Evolutionary conservation across 2,329 filamentous ascomycete genomes (phyloP), one percentile per base, ranked within the genome.

Genomic region (Botrytis tulipae): DNA sequence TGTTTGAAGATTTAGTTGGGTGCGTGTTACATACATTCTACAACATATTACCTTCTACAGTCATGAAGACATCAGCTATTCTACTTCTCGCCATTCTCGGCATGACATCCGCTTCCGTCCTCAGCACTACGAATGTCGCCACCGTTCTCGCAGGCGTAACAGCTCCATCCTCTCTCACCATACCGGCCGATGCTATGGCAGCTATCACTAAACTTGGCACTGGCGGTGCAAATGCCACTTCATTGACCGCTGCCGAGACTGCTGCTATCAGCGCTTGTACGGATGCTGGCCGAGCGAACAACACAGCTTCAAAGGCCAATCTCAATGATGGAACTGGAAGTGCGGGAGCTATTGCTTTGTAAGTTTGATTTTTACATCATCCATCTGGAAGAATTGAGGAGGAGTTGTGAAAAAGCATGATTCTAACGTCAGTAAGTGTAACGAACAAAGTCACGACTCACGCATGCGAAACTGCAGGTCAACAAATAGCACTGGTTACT

Each of bases 261-360:
- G 71, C 75, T 42, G 75, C 76, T 3, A 78, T 78, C 42, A 65
- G 71, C 14, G 57, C 63, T 20, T 78, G 76, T n/a, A 75, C 76
- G 1, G 59, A 67, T 12, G 71, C 74, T 9, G 74, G 73, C 9
- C 74, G 72, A 66, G 74, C 76, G n/a, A 73, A 76, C 7, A 78
- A 78, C n/a, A 76, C 75, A 46, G 76, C 73, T 16, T 76, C 75
- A 16, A 78, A 78, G 42, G 71, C 75, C 7, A 65, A 69, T 12
- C 61, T 77, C 29, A 69, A 71, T 25, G 76, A 61, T 42, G 75
- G 74, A 40, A 76, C 72, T 68, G 75, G 75, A 8, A 71, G 70
- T 54, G 75, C 75, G 14, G 76, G 76, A n/a, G 73, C 73, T 63
- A 78, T 78, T 73, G 76, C 75, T 32, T 78, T 78, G 75, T 75